Conservation (phyloP, 805 yeast genomes). For the Wickerhamomyces pijperi region DNA sequence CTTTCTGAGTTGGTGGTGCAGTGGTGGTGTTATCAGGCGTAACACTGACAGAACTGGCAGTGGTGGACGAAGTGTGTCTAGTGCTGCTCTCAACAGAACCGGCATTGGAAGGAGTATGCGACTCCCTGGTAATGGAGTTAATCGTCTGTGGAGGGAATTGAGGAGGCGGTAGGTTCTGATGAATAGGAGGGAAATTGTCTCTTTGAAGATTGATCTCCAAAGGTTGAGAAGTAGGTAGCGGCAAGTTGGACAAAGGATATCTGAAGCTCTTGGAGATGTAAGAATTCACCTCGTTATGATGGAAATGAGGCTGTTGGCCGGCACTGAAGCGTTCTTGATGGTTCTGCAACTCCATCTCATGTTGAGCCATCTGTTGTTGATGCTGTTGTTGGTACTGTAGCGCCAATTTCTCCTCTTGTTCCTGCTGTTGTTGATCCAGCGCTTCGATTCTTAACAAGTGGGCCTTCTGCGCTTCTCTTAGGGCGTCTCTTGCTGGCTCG, state of each 20-base stretch:
- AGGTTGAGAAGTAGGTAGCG: slow-evolving; percentile 7
- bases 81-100: neutral
- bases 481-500: slow-evolving; percentile 35
- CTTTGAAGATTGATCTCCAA: slow-evolving; percentile 13
- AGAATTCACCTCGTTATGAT: neutral
- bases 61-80: neutral
- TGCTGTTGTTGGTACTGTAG: neutral
- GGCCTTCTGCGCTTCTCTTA: slow-evolving; percentile 36
- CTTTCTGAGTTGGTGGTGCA: neutral
- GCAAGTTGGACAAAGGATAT: neutral
- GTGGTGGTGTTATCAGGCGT: no score
- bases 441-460: slow-evolving; percentile 26
- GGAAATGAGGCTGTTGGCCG: neutral
- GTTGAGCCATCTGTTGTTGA: neutral
- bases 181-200: slow-evolving; percentile 1
- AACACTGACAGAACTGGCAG: neutral
- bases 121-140: no score
- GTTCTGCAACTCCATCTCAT: neutral
- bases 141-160: neutral
- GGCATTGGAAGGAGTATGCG: no score
- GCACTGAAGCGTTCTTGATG: neutral
- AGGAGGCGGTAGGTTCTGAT: neutral
- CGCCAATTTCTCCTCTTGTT: neutral
- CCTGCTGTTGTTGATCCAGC: slow-evolving; percentile 7
- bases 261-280: neutral